Percentiles rank a stretch among this genome's conserved stretches.
Conservation (phyloP, 306 rosid genomes). For the Urtica urens region DNA sequence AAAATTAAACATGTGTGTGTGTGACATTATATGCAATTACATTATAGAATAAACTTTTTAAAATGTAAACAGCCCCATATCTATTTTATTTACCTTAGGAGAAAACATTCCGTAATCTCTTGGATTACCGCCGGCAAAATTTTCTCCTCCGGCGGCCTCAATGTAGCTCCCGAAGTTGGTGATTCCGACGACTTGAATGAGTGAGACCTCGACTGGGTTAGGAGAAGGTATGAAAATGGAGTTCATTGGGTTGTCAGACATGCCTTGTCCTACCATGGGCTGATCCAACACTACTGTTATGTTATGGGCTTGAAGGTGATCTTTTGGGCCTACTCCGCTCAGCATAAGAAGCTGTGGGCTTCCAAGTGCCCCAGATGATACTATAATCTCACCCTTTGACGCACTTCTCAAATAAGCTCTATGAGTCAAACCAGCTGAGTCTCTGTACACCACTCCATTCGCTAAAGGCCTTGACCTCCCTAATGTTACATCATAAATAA, state of each 20-base stretch:
- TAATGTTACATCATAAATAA: constrained; percentile 10
- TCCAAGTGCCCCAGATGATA: constrained; percentile 67
- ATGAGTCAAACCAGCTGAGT: constrained; percentile 27
- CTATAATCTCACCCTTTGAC: constrained; percentile 31
- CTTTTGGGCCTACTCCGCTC: constrained; percentile 52
- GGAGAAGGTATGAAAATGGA: constrained; percentile 65
- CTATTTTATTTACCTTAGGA: constrained; percentile 42
- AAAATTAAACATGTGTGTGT: no score
- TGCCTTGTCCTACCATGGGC: constrained; percentile 51
- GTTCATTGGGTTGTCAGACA: constrained; percentile 68
- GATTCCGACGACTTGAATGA: constrained; percentile 45
- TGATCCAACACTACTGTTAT: constrained; percentile 33
- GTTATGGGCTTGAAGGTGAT: constrained; percentile 35
- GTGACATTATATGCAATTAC: no score
- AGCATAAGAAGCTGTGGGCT: constrained; percentile 68
- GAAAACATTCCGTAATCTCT: constrained; percentile 62
- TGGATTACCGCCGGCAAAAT: constrained; percentile 32
- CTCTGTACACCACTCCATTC: constrained; percentile 44
- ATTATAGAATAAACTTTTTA: no score
- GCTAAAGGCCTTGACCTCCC: constrained; percentile 39
- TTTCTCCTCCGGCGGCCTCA: constrained; percentile 69
- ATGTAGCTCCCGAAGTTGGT: constrained; percentile 39
- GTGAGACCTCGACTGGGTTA: constrained; percentile 36
- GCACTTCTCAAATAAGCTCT: constrained; percentile 29
- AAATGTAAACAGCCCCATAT: no score